phyloP scores from a whole-genome alignment of 2,329 filamentous ascomycete genomes.

The Neofusicoccum parvum region DNA sequence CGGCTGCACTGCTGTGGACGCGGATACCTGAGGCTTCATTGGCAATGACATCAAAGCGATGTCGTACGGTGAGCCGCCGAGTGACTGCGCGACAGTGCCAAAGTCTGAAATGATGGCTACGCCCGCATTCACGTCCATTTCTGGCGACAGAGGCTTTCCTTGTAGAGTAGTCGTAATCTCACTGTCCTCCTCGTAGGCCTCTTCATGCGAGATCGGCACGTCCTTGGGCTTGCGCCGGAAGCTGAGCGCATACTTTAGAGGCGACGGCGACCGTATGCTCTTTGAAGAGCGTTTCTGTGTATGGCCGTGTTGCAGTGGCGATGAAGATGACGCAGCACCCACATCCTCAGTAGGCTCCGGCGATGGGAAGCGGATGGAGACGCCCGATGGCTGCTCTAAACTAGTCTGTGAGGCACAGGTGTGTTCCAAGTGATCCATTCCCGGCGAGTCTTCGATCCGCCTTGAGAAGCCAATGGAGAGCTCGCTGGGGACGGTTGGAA shows the following conservation, averaged over 20 bases:
- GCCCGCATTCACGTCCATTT: slow-evolving; percentile 24
- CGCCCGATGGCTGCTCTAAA: slow-evolving; percentile 22
- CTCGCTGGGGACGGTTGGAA: slow-evolving; percentile 37
- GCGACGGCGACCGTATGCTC: neutral
- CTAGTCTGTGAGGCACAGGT: slow-evolving; percentile 36
- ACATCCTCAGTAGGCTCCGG: slow-evolving; percentile 2
- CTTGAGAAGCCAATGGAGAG: slow-evolving; percentile 40
- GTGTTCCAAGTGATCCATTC: slow-evolving; percentile 39
- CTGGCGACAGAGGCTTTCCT: neutral
- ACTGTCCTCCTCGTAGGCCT: neutral
- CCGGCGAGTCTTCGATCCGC: slow-evolving; percentile 37
- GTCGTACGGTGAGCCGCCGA: slow-evolving; percentile 49
- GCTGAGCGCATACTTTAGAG: slow-evolving; percentile 11
- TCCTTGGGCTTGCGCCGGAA: slow-evolving; percentile 10
- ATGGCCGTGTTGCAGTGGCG: neutral
- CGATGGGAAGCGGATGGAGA: slow-evolving; percentile 26
- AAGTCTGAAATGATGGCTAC: slow-evolving; percentile 40
- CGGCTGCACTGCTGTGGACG: slow-evolving; percentile 34
- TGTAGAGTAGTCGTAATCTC: neutral
- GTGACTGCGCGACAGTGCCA: slow-evolving; percentile 43
- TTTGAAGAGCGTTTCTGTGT: neutral
- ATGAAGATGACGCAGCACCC: neutral
- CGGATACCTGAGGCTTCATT: slow-evolving; percentile 25
- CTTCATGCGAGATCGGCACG: neutral
- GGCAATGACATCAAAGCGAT: slow-evolving; percentile 31